Evolutionary conservation across 2,329 filamentous ascomycete species (phyloP).

Genomic region (Venturiaceae sp.): DNA sequence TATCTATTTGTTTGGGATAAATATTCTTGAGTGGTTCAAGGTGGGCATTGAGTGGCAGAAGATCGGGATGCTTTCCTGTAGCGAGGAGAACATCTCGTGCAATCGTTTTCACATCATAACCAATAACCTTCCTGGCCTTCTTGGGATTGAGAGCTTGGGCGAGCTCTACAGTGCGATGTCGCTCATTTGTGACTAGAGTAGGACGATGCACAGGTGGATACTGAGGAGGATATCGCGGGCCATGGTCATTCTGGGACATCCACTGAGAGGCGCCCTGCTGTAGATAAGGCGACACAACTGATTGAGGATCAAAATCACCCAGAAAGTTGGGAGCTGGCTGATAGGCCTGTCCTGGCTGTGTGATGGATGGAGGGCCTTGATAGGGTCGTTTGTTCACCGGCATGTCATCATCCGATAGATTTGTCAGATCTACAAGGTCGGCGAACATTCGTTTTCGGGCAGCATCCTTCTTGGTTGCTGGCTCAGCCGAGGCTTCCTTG

Average conservation of each 20-base stretch:
- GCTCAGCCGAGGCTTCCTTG: constrained; percentile 11
- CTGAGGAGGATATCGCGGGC: background rate
- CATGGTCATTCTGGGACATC: background rate
- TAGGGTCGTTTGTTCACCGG: background rate
- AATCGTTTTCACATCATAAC: constrained; percentile 52
- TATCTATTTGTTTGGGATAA: constrained; percentile 31
- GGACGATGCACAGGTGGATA: constrained; percentile 2
- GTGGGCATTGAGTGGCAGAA: constrained; percentile 50
- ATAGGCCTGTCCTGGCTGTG: background rate
- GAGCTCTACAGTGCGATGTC: constrained; percentile 11
- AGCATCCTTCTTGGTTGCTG: constrained; percentile 42
- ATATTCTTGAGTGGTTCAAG: constrained; percentile 36
- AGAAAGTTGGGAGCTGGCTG: constrained; percentile 1
- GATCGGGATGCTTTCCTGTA: constrained; percentile 50
- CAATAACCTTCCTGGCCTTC: constrained; percentile 36
- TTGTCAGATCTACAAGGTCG: constrained; percentile 44
- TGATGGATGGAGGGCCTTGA: background rate
- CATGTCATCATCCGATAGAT: constrained; percentile 33
- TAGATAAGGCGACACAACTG: background rate
- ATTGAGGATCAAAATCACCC: background rate
- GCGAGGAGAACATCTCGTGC: constrained; percentile 54
- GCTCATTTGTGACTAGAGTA: background rate
- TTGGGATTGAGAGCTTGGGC: constrained; percentile 31
- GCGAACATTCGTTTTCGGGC: constrained; percentile 46
- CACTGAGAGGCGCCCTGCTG: background rate